Evolutionary conservation across 352 stramenopile species (phyloP).

Genomic region (Pythium dissotocum): DNA sequence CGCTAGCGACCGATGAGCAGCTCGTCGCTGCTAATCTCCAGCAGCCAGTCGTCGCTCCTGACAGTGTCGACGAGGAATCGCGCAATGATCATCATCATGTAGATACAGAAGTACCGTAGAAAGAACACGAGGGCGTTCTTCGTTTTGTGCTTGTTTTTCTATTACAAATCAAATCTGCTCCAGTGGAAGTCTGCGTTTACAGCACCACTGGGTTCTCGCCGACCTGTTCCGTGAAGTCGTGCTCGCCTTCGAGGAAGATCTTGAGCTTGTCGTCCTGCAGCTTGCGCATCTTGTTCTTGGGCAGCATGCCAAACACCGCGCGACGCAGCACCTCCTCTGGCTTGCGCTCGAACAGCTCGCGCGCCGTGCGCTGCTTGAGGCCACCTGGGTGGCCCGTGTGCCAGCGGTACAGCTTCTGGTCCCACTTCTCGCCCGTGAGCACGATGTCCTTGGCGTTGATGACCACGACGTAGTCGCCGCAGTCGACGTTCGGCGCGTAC

Average conservation of each 20-base stretch:
- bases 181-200: constrained; percentile 33
- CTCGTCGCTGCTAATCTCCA: neutral
- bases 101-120: neutral
- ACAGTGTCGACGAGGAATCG: neutral
- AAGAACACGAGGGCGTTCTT: neutral
- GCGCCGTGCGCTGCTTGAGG: constrained; percentile 94
- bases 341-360: constrained; percentile 94
- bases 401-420: constrained; percentile 98
- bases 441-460: constrained; percentile 96
- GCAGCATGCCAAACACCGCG: constrained; percentile 97
- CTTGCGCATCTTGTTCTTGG: constrained; percentile 96
- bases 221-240: constrained; percentile 92
- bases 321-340: constrained; percentile 95
- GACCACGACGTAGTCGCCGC: constrained; percentile 97
- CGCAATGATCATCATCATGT: neutral
- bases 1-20: constrained; percentile 24
- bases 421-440: constrained; percentile 96
- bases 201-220: constrained; percentile 82
- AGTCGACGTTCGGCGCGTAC: constrained; percentile 97
- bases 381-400: constrained; percentile 97
- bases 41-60: neutral
- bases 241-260: constrained; percentile 93
- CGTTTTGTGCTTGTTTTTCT: constrained; percentile 3
- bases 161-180: constrained; percentile 11
- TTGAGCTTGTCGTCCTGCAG: constrained; percentile 96